Conservation (phyloP, 306 rosid species). For the Macrotyloma uniflorum region DNA sequence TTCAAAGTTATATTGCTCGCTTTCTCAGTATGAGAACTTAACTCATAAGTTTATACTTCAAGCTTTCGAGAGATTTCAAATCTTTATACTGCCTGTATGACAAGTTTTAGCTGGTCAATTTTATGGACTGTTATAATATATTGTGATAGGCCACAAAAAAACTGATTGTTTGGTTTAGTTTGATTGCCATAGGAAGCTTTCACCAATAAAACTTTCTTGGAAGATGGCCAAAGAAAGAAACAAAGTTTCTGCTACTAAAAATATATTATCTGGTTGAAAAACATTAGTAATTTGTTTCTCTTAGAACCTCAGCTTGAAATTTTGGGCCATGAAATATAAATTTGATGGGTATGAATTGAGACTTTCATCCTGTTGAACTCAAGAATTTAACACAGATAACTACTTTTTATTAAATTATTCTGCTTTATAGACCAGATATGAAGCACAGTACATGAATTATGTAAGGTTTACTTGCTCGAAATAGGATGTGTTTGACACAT, state of each 20-base stretch:
- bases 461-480: background rate
- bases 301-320: background rate
- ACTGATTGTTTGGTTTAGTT: conserved; percentile 16
- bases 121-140: conserved; percentile 13
- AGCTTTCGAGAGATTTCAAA: background rate
- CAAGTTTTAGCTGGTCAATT: conserved; percentile 3
- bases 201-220: background rate
- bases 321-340: background rate
- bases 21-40: background rate
- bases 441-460: background rate
- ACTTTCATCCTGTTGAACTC: background rate
- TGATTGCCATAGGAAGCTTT: conserved; percentile 16
- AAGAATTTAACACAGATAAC: background rate
- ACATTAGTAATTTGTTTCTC: background rate
- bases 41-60: background rate
- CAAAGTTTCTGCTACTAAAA: background rate
- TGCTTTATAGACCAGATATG: background rate
- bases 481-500: background rate
- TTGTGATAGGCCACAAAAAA: background rate
- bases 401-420: background rate
- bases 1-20: background rate
- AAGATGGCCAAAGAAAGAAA: conserved; percentile 7
- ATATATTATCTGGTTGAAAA: background rate
- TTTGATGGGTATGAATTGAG: background rate
- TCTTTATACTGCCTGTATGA: background rate